Conservation (phyloP, 495 filamentous ascomycete species). For the Podospora pseudocomata region DNA sequence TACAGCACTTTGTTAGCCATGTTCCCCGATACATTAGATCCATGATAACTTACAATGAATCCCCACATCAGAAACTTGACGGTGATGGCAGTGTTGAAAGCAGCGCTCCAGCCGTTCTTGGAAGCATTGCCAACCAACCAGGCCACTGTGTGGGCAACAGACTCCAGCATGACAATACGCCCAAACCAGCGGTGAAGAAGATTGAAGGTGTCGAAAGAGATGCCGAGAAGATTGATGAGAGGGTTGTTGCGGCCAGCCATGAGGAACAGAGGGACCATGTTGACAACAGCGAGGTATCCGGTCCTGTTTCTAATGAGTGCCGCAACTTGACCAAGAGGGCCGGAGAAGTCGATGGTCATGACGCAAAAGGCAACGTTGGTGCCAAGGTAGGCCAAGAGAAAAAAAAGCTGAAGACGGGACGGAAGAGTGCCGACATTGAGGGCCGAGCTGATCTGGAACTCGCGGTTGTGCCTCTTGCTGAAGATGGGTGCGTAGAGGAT, state of each 20-base stretch:
- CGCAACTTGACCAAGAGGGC: conserved; percentile 34
- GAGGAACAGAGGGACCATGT: conserved; percentile 64
- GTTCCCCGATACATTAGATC: background rate
- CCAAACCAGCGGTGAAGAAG: conserved; percentile 77
- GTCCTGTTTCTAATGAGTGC: conserved; percentile 64
- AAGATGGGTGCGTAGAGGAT: conserved; percentile 79
- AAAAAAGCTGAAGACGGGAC: conserved; percentile 73
- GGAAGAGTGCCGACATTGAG: conserved; percentile 87
- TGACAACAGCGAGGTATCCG: conserved; percentile 71
- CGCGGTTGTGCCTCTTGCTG: conserved; percentile 79
- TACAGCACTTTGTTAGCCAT: conserved; percentile 30
- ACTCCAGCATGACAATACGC: conserved; percentile 65
- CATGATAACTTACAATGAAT: conserved; percentile 50
- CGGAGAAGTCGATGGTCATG: conserved; percentile 65
- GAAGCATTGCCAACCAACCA: conserved; percentile 32
- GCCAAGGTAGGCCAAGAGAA: conserved; percentile 67
- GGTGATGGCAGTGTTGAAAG: conserved; percentile 35
- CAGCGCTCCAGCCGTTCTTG: conserved; percentile 44
- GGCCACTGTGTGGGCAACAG: conserved; percentile 58
- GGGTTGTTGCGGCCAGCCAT: conserved; percentile 58
- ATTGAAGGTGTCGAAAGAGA: conserved; percentile 77
- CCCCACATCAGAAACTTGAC: conserved; percentile 47
- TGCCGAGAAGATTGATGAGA: conserved; percentile 57
- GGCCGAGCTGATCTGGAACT: conserved; percentile 81
- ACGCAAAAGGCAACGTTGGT: conserved; percentile 79